Evolutionary conservation across 805 yeast genomes (phyloP).

Genomic region (Wickerhamiella cacticola): DNA sequence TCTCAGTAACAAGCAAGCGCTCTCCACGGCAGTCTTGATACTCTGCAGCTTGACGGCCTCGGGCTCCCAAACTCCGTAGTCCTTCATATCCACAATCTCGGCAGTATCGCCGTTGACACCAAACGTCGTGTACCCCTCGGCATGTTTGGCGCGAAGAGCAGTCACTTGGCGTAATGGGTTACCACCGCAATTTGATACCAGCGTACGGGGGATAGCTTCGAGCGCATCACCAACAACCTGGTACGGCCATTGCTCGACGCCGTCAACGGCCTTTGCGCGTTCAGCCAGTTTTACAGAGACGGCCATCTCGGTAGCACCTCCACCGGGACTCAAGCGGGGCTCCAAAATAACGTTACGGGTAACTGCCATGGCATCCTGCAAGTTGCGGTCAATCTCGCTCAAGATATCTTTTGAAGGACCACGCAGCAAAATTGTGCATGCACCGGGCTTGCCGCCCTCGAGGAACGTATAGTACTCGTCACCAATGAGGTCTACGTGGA

Average conservation of each 20-base stretch:
- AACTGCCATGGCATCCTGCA: constrained; percentile 98
- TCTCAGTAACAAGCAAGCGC: constrained; percentile 85
- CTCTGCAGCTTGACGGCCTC: constrained; percentile 95
- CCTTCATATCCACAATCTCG: constrained; percentile 87
- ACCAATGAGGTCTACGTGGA: constrained; percentile 89
- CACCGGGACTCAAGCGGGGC: constrained; percentile 94
- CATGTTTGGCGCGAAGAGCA: constrained; percentile 91
- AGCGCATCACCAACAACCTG: constrained; percentile 98
- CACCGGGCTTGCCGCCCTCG: constrained; percentile 54
- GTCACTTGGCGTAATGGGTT: constrained; percentile 84
- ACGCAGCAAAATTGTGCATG: constrained; percentile 84
- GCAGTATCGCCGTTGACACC: constrained; percentile 96
- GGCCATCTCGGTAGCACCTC: constrained; percentile 99
- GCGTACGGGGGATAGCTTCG: constrained; percentile 95
- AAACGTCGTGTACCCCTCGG: constrained; percentile 69
- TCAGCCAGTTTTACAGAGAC: constrained; percentile 79
- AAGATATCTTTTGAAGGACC: constrained; percentile 96
- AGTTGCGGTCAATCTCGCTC: constrained; percentile 90
- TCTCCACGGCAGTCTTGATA: constrained; percentile 94
- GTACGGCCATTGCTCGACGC: constrained; percentile 97
- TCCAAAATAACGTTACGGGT: constrained; percentile 89
- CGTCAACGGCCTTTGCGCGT: constrained; percentile 83
- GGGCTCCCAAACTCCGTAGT: constrained; percentile 98
- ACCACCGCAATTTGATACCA: constrained; percentile 96
- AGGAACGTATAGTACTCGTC: constrained; percentile 91